Conservation (phyloP, 2,329 filamentous ascomycete genomes). For the Botrytis pseudocinerea region DNA sequence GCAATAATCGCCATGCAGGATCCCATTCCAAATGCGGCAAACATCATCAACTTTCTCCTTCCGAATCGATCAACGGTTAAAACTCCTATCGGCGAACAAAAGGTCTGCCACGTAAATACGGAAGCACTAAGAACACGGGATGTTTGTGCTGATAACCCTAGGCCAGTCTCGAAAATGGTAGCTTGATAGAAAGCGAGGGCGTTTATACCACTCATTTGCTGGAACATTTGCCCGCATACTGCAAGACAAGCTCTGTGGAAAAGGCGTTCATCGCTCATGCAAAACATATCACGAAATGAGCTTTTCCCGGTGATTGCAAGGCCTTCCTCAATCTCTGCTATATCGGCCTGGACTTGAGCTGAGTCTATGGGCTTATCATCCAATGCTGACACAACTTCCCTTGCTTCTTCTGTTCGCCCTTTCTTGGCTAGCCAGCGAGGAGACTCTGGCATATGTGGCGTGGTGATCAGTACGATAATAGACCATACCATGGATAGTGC, state of each 20-base stretch:
- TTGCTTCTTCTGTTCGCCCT: slow-evolving; percentile 48
- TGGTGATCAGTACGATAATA: slow-evolving; percentile 55
- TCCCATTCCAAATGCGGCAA: slow-evolving; percentile 64
- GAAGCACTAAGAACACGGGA: slow-evolving; percentile 57
- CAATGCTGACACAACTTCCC: slow-evolving; percentile 47
- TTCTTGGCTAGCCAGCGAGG: slow-evolving; percentile 50
- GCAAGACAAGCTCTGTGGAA: slow-evolving; percentile 56
- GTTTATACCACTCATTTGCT: slow-evolving; percentile 51
- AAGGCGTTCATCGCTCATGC: slow-evolving; percentile 53
- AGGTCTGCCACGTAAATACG: slow-evolving; percentile 38
- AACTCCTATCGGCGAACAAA: slow-evolving; percentile 40
- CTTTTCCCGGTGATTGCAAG: slow-evolving; percentile 56
- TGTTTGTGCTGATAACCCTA: slow-evolving; percentile 48
- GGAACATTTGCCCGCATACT: slow-evolving; percentile 51
- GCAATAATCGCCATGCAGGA: slow-evolving; percentile 63
- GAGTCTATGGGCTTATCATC: slow-evolving; percentile 48
- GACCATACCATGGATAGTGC: slow-evolving; percentile 60
- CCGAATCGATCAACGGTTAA: slow-evolving; percentile 57
- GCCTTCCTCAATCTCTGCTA: slow-evolving; percentile 56
- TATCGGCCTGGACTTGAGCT: slow-evolving; percentile 56
- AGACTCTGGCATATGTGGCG: slow-evolving; percentile 55
- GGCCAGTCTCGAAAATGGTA: slow-evolving; percentile 52
- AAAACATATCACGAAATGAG: slow-evolving; percentile 48
- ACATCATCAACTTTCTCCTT: slow-evolving; percentile 70
- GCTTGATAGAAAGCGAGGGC: slow-evolving; percentile 50